A percentile compares a stretch with the other conserved stretches of the same genome.
These are phyloP conservation scores for Populus simonii DNA, from an alignment of 345 rosid species.

Conservation along the genomic window DNA sequence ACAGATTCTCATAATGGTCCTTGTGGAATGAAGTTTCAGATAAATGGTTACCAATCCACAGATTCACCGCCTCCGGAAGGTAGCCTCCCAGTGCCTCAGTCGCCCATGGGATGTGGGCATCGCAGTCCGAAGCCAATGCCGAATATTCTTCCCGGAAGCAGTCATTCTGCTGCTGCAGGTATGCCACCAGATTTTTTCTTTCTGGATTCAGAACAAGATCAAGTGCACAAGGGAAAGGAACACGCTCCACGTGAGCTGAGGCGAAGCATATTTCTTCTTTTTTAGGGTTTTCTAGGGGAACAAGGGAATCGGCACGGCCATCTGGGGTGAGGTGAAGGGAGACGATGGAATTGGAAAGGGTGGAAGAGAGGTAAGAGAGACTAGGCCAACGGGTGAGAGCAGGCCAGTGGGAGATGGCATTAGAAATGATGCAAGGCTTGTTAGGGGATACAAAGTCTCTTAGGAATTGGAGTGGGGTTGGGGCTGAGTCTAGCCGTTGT, in stretches of 20 bases:
- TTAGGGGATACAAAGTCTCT: conserved; percentile 63
- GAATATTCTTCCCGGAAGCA: conserved; percentile 71
- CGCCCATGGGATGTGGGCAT: conserved; percentile 65
- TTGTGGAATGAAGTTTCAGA: conserved; percentile 82
- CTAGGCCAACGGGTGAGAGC: conserved; percentile 65
- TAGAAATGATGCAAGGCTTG: conserved; percentile 78
- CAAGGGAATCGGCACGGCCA: conserved; percentile 73
- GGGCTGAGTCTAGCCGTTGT: conserved; percentile 47
- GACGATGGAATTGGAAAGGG: conserved; percentile 56
- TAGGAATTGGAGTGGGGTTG: conserved; percentile 63
- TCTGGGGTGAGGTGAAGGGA: conserved; percentile 82
- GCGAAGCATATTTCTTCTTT: conserved; percentile 47
- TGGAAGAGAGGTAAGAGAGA: conserved; percentile 43
- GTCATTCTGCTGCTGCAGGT: conserved; percentile 83
- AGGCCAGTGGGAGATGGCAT: conserved; percentile 67
- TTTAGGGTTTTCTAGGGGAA: conserved; percentile 2
- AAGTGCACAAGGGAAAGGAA: conserved; percentile 59
- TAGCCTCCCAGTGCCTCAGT: conserved; percentile 65
- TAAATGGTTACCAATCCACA: conserved; percentile 77
- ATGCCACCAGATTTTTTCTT: conserved; percentile 38
- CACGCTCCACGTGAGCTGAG: conserved; percentile 59
- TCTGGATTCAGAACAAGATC: conserved; percentile 26
- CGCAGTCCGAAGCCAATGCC: conserved; percentile 54
- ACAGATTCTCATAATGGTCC: conserved; percentile 88
- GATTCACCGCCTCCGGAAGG: conserved; percentile 84